Conservation (phyloP, 2,329 filamentous ascomycete genomes). For the Aspergillus brunneoviolaceus region DNA sequence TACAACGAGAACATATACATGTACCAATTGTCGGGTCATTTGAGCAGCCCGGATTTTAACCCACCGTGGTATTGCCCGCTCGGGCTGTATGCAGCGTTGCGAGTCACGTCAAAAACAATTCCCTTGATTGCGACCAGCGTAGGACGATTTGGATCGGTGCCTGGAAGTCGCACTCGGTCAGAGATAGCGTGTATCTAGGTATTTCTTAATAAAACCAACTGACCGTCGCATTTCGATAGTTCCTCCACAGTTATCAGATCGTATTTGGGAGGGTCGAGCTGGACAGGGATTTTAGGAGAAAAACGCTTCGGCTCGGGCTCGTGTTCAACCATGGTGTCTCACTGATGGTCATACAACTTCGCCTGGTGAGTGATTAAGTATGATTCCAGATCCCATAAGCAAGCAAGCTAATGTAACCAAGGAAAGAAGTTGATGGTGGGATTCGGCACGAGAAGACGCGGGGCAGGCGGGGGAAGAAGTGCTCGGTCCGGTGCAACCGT, state of each 20-base stretch:
- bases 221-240: constrained; percentile 80
- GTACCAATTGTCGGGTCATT: not conserved
- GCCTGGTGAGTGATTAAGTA: not conserved
- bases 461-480: constrained; percentile 23
- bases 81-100: constrained; percentile 81
- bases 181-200: not conserved
- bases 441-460: constrained; percentile 15
- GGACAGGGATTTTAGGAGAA: constrained; percentile 41
- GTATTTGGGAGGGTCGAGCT: constrained; percentile 79
- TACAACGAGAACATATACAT: not conserved
- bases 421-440: not conserved
- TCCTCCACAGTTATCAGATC: constrained; percentile 81
- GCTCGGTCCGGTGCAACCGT: constrained; percentile 17
- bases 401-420: not conserved
- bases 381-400: not conserved
- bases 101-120: constrained; percentile 89
- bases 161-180: constrained; percentile 22
- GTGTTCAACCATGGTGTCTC: constrained; percentile 30
- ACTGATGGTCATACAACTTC: not conserved
- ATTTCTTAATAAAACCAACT: constrained; percentile 29
- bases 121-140: constrained; percentile 72
- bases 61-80: constrained; percentile 83
- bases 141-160: constrained; percentile 48
- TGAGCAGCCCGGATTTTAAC: constrained; percentile 24
- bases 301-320: constrained; percentile 38